Evolutionary conservation across 495 filamentous ascomycete species (phyloP), one percentile per base, ranked within the genome.

Genomic region (Penicillium goetzii): DNA sequence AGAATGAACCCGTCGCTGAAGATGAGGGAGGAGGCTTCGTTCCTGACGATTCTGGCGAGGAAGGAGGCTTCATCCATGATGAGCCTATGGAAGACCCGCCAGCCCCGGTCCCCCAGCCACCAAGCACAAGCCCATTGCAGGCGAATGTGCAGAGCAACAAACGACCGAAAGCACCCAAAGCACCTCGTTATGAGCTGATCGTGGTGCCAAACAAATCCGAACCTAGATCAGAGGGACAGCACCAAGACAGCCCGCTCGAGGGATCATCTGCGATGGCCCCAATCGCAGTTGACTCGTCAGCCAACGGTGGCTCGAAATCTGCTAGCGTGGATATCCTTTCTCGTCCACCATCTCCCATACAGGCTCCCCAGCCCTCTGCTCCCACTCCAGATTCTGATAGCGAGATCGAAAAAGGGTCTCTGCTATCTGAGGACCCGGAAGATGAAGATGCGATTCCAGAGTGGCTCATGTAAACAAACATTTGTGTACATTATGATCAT

Each of bases 371-470:
- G 11, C 43, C 51, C 5, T 63, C 66, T 30, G 32, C 57, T 17
- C 51, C 57, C 7, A 53, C 54, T 1, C 61, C 70, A 34, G 72
- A 69, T 8, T 74, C 72, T 33, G 76, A 77, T 25, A 76, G 71
- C 28, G 69, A 73, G 45, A 73, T 78, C 14, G 79, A 84, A 40
- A 75, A 75, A 30, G 78, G 75, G 0, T 82, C 80, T 21, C 62
- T 83, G 51, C 63, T 88, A 15, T 86, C 86, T 0, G 79, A 89
- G 56, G 87, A 90, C 62, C 87, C 87, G 0, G 87, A 89, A 14
- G 87, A 90, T 68, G 85, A 88, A 58, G 87, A 90, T 69, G 87
- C 86, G 1, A 84, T 89, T 51, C 86, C 87, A 15, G 86, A 88
- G 23, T 89, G 87, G 87, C 72, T 89, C 28, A 71, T 82, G 73